phyloP scores from a whole-genome alignment of 441 rosid genomes.

The Erysimum cheiri region DNA sequence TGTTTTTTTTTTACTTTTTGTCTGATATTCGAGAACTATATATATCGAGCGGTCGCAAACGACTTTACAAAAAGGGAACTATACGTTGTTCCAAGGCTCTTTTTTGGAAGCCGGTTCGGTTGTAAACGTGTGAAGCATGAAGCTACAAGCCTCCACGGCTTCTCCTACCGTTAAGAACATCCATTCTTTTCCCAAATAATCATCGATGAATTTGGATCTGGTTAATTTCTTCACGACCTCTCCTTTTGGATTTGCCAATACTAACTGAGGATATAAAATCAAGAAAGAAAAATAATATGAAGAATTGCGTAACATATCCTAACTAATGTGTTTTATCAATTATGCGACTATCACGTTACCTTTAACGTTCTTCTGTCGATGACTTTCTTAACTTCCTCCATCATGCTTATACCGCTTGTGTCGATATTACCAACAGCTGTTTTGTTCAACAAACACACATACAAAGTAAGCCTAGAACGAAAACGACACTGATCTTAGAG shows the following conservation, averaged over 20 bases:
- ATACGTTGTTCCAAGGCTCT: constrained; percentile 61
- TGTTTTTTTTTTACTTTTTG: too few relatives aligned
- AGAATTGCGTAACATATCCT: neutral
- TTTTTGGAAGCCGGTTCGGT: constrained; percentile 44
- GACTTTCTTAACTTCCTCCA: constrained; percentile 75
- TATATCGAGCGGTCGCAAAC: constrained; percentile 16
- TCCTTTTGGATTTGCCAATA: constrained; percentile 88
- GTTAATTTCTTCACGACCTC: constrained; percentile 93
- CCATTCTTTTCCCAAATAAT: constrained; percentile 73
- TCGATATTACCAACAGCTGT: constrained; percentile 95
- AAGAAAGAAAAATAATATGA: neutral
- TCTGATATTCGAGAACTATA: too few relatives aligned
- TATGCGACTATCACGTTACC: constrained; percentile 49
- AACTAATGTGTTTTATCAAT: neutral
- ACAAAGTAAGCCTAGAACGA: constrained; percentile 12
- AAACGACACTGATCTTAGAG: constrained; percentile 7
- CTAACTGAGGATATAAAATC: constrained; percentile 56
- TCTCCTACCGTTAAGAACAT: constrained; percentile 82
- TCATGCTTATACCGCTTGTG: constrained; percentile 96
- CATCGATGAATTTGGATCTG: constrained; percentile 71
- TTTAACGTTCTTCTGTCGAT: constrained; percentile 69
- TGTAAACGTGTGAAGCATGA: constrained; percentile 68
- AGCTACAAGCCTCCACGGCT: constrained; percentile 87
- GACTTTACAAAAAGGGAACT: neutral
- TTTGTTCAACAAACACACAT: constrained; percentile 5